Conservation (phyloP, 2,329 filamentous ascomycete species). For the Xylariaceae sp. region DNA sequence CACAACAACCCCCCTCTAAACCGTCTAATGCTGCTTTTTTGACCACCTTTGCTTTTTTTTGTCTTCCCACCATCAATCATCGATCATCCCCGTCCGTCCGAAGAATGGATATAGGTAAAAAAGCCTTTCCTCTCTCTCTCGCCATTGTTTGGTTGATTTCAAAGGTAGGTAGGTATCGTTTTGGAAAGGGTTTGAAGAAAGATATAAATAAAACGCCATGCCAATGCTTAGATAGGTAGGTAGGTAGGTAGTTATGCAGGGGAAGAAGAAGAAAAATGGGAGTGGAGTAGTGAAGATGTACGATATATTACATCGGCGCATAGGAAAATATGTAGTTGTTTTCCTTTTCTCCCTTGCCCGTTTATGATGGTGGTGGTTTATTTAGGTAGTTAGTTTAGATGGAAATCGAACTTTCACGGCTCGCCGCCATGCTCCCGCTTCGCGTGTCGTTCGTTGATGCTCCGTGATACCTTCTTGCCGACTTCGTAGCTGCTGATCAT, state of each 20-base stretch:
- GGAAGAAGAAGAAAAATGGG: conserved; percentile 13
- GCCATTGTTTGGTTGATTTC: too few relatives aligned
- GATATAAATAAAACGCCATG: conserved; percentile 12
- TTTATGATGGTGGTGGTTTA: too few relatives aligned
- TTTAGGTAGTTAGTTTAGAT: background rate
- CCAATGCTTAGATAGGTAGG: conserved; percentile 25
- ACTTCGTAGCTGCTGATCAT: conserved; percentile 99
- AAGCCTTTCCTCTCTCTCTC: too few relatives aligned
- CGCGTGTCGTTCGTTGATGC: conserved; percentile 57
- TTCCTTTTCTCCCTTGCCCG: background rate
- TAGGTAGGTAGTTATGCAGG: conserved; percentile 9
- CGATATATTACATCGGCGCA: background rate
- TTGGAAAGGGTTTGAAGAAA: too few relatives aligned
- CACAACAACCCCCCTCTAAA: too few relatives aligned
- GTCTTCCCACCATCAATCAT: too few relatives aligned
- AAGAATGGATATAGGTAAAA: too few relatives aligned
- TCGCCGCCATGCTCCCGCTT: conserved; percentile 22
- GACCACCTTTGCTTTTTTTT: too few relatives aligned
- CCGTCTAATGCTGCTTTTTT: too few relatives aligned
- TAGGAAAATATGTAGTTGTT: background rate
- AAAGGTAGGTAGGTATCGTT: too few relatives aligned
- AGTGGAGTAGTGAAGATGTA: conserved; percentile 15
- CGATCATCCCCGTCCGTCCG: too few relatives aligned
- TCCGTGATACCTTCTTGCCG: conserved; percentile 79
- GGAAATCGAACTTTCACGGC: conserved; percentile 2